Evolutionary conservation across 2,329 filamentous ascomycete species (phyloP), one percentile per base, ranked within the genome.

Genomic region (Gnomoniopsis sp.): DNA sequence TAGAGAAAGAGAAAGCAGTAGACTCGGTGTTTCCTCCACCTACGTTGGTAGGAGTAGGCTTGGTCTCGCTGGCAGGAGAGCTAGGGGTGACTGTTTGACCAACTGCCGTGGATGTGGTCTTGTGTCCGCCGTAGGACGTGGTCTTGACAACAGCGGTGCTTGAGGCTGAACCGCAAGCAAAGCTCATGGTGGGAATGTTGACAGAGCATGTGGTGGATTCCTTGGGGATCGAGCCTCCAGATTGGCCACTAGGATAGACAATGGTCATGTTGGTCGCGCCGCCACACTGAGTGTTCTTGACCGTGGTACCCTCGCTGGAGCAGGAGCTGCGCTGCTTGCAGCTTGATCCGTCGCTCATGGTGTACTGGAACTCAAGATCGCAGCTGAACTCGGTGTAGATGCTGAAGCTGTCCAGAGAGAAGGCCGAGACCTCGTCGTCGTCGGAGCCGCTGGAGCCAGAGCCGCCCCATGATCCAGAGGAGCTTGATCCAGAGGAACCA

Each of bases 251-350:
- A 64, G 83, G 81, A 74, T 80, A 85, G 71, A 86, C 75, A 71
- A 97, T 87, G 56, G 84, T 86, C 62, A 97, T 91, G 59, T 85
- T 87, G 71, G 83, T 91, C 64, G 93, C 93, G 74, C 93, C 93
- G 84, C 92, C 93, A 72, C 93, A 98, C 81, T 97, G 91, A 62
- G 79, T 85, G 83, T 97, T 97, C 75, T 85, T 77, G 67, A 97
- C 80, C 49, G 82, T 83, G 59, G 85, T 87, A 68, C 90, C 90
- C 17, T 80, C 77, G 57, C 81, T 77, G 64, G 80, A 84, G 83
- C 91, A 96, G 54, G 79, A 70, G 64, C 83, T 78, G 63, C 84
- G 86, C 68, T 96, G 89, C 78, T 90, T 93, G 86, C 93, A 98
- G 61, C 74, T 84, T 15, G 85, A 87, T 66, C 90, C 90, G 71